These are phyloP conservation scores for Aureobasidium sp. DNA, from an alignment of 2,329 filamentous ascomycete genomes.

Conservation along the genomic window DNA sequence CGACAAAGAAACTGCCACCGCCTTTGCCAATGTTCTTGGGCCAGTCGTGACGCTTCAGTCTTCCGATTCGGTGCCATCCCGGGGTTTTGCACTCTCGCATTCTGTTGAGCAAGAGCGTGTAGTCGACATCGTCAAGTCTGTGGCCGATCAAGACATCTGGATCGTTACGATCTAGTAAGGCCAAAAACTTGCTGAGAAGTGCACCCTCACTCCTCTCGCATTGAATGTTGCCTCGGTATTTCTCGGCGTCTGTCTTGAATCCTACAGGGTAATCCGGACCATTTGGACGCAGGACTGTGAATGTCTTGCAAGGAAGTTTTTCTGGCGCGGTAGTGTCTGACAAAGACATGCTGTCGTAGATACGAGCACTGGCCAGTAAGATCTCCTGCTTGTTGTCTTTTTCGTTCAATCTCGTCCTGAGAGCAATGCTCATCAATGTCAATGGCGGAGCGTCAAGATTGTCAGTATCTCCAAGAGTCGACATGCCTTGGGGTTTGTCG, in stretches of 20 bases:
- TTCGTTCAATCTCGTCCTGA: conserved; percentile 81
- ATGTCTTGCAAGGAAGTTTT: conserved; percentile 80
- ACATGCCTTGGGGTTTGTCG: conserved; percentile 68
- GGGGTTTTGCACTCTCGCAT: conserved; percentile 85
- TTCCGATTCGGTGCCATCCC: conserved; percentile 88
- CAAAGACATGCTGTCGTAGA: conserved; percentile 85
- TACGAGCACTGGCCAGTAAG: conserved; percentile 78
- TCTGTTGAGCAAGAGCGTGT: conserved; percentile 80
- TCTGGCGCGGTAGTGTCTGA: conserved; percentile 84
- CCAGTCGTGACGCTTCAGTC: conserved; percentile 78
- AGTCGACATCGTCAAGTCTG: conserved; percentile 94
- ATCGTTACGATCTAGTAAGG: conserved; percentile 78
- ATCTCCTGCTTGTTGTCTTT: conserved; percentile 97
- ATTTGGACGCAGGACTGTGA: conserved; percentile 82
- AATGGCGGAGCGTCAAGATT: conserved; percentile 76
- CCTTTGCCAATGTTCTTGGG: conserved; percentile 78
- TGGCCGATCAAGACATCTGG: conserved; percentile 93
- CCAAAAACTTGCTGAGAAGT: conserved; percentile 80
- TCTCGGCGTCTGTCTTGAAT: conserved; percentile 71
- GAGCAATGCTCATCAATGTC: conserved; percentile 89
- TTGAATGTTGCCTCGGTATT: conserved; percentile 70
- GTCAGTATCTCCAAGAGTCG: conserved; percentile 67
- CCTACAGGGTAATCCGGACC: conserved; percentile 69
- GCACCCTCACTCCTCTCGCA: conserved; percentile 78
- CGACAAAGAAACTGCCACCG: conserved; percentile 85